A percentile compares a stretch with the other conserved stretches of the same genome.
These are phyloP conservation scores for Coemansia sp. DNA, from an alignment of 192 early-diverging fungal species.

Conservation along the genomic window DNA sequence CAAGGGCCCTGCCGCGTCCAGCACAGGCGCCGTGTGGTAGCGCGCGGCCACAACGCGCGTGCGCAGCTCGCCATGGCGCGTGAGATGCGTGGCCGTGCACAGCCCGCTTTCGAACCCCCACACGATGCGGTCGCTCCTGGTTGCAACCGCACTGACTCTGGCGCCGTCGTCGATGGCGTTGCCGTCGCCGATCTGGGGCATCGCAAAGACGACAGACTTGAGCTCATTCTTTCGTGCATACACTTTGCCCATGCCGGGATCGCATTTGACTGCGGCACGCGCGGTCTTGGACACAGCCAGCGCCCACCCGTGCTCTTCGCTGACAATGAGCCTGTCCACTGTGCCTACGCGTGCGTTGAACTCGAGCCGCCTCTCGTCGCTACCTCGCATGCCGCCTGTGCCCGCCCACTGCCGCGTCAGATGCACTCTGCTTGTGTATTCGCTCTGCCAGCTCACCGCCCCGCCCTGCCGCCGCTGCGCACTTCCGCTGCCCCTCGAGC, in stretches of 20 bases:
- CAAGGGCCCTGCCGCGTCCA: slow-evolving; percentile 19
- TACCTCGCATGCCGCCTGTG: background rate
- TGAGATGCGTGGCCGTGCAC: slow-evolving; percentile 20
- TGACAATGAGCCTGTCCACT: slow-evolving; percentile 28
- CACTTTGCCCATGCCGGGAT: slow-evolving; percentile 20
- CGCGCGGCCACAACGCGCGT: slow-evolving; percentile 1
- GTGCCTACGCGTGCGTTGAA: slow-evolving; percentile 18
- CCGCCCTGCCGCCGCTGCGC: background rate
- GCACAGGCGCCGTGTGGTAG: slow-evolving; percentile 6
- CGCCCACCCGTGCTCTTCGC: slow-evolving; percentile 34
- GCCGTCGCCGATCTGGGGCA: background rate
- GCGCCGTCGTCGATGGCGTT: background rate
- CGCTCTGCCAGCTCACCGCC: slow-evolving; percentile 22
- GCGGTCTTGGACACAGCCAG: slow-evolving; percentile 22
- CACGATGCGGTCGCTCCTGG: slow-evolving; percentile 22
- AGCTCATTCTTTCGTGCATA: slow-evolving; percentile 30
- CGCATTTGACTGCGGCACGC: slow-evolving; percentile 5
- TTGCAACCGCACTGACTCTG: slow-evolving; percentile 12
- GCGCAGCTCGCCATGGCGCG: slow-evolving; percentile 9
- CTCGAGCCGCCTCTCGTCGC: slow-evolving; percentile 11
- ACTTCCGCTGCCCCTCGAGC: background rate
- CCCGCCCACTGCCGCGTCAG: slow-evolving; percentile 21
- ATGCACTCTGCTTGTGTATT: slow-evolving; percentile 15
- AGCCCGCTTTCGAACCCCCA: slow-evolving; percentile 35
- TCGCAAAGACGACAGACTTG: slow-evolving; percentile 20